Evolutionary conservation across 306 rosid species (phyloP), one percentile per base, ranked within the genome.

Genomic region (Trifolium repens): DNA sequence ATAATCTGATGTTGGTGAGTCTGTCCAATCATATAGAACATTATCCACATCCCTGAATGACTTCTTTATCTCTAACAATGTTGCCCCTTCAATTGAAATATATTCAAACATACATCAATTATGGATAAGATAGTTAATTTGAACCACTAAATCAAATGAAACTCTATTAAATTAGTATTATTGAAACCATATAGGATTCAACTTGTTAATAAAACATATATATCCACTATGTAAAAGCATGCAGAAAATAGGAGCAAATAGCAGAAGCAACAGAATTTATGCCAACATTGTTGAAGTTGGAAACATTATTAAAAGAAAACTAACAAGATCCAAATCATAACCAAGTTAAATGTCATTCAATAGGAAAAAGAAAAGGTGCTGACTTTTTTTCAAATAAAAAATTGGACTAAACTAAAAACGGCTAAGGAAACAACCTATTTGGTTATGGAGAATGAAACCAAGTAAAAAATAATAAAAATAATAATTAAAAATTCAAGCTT

Each of bases 21-120:
- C 92, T 3, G 89, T 80, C 99, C 98, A 96, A 74, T 96, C 98
- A 80, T 91, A 92, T 11, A 96, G 83, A 88, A 89, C 91, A 65
- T 92, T 90, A 79, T 92, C 98, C 74, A 87, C 94, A 72, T 96
- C 97, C 84, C 96, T 91, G 62, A 92, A 89, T 54, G 94, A 87
- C 82, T 92, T 96, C 90, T 96, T 92, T 77, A 96, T 87, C 75
- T 91, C 99, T 78, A 96, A 76, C 84, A 96, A 73, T 1, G 96
- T 88, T 54, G 85, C 84, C 69, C 94, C 99, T 96, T 77, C 85
- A 83, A 66, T 73, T 39, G 6, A 72, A 55, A 5, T 32, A 82
- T 4, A 43, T 26, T 17, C 79, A 71, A 53, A 61, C 34, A 69
- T 71, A 71, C 10, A 69, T 66, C 66, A 58, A 35, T 53, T 39